These are phyloP conservation scores for Aspergillus spinulosporus DNA, from an alignment of 2,329 filamentous ascomycete species.

Conservation along the genomic window DNA sequence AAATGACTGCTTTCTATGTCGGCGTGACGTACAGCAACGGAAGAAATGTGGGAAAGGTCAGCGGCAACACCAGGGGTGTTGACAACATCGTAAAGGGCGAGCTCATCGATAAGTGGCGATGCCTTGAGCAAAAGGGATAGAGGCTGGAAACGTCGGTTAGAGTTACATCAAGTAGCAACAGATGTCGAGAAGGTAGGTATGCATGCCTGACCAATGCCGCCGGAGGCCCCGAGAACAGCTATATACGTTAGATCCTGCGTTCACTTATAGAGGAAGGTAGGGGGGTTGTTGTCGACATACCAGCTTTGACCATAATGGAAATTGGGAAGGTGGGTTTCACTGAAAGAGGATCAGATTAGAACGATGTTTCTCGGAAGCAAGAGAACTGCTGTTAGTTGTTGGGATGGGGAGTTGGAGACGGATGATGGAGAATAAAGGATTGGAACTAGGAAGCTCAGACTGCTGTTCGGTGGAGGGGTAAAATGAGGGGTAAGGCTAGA, in stretches of 20 bases:
- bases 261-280: too few species aligned
- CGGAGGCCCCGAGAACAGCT: slow-evolving; percentile 90
- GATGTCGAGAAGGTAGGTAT: slow-evolving; percentile 8
- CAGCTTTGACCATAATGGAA: slow-evolving; percentile 52
- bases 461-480: slow-evolving; percentile 14
- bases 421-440: slow-evolving; percentile 5
- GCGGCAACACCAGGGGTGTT: slow-evolving; percentile 95
- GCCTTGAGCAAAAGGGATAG: slow-evolving; percentile 95
- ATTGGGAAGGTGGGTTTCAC: slow-evolving; percentile 12
- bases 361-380: slow-evolving; percentile 1
- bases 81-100: slow-evolving; percentile 98
- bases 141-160: slow-evolving; percentile 58
- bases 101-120: slow-evolving; percentile 82
- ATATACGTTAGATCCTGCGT: not conserved
- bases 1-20: not conserved
- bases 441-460: slow-evolving; percentile 1
- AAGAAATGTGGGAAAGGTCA: slow-evolving; percentile 96
- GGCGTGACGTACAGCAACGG: slow-evolving; percentile 67
- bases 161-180: slow-evolving; percentile 1
- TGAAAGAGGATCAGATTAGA: slow-evolving; percentile 4
- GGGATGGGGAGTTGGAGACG: slow-evolving; percentile 2
- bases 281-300: slow-evolving; percentile 23
- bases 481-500: slow-evolving; percentile 15
- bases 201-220: slow-evolving; percentile 94
- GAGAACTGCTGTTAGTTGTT: not conserved